These are phyloP conservation scores for Cutaneotrichosporon cavernicola DNA, from an alignment of 1,284 basidiomycete genomes.

Conservation along the genomic window DNA sequence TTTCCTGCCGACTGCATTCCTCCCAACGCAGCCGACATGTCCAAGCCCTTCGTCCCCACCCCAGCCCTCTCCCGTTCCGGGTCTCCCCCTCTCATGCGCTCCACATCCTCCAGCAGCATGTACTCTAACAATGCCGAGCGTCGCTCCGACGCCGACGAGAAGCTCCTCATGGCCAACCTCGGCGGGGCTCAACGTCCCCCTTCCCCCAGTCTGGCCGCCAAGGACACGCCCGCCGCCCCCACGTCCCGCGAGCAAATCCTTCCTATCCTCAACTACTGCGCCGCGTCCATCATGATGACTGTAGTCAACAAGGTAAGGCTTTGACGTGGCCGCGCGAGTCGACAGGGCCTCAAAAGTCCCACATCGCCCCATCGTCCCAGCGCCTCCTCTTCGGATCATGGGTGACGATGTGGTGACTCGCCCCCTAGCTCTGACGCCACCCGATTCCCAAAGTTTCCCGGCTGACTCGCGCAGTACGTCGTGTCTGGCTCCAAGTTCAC, in stretches of 20 bases:
- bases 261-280: constrained; percentile 85
- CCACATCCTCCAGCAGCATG: constrained; percentile 29
- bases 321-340: neutral
- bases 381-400: neutral
- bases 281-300: constrained; percentile 96
- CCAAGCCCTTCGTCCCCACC: constrained; percentile 44
- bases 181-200: constrained; percentile 27
- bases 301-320: constrained; percentile 83
- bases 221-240: constrained; percentile 32
- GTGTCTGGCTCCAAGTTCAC: constrained; percentile 91
- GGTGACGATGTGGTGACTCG: constrained; percentile 1
- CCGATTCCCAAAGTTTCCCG: neutral
- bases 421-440: neutral
- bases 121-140: constrained; percentile 22
- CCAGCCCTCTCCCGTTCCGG: constrained; percentile 40
- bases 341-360: neutral
- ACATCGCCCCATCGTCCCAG: neutral
- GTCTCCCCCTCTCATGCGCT: constrained; percentile 34
- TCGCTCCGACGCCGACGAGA: constrained; percentile 30
- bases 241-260: constrained; percentile 55
- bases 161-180: constrained; percentile 33
- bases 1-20: neutral
- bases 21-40: constrained; percentile 28
- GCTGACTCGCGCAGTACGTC: constrained; percentile 65
- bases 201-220: constrained; percentile 16